phyloP scores from a whole-genome alignment of 768 basidiomycete species.

The Boletus reticulatus region DNA sequence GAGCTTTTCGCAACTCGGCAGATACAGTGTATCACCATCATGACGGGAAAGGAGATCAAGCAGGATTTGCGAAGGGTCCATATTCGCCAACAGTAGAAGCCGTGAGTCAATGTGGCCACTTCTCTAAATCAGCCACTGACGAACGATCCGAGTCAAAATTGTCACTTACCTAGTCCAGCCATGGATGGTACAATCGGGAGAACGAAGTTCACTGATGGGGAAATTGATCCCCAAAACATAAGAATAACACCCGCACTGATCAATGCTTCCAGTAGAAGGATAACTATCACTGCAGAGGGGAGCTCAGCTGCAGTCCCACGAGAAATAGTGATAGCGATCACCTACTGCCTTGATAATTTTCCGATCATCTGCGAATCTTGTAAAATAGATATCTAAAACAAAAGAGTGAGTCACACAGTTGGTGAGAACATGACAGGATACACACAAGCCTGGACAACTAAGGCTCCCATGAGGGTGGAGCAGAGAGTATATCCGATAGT shows the following conservation, averaged over 20 bases:
- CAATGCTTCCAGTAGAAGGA: slow-evolving; percentile 17
- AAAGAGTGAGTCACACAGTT: too few relatives aligned
- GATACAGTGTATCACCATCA: too few relatives aligned
- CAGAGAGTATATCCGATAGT: too few relatives aligned
- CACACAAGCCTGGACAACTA: slow-evolving; percentile 3
- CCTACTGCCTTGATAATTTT: slow-evolving; percentile 15
- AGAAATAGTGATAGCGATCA: background rate
- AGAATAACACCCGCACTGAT: background rate
- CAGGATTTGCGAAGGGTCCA: too few relatives aligned
- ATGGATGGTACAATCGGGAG: too few relatives aligned
- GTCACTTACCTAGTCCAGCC: too few relatives aligned
- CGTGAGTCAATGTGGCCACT: slow-evolving; percentile 5
- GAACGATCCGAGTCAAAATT: too few relatives aligned
- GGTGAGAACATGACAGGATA: background rate
- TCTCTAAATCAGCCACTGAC: too few relatives aligned
- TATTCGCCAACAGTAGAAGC: slow-evolving; percentile 10
- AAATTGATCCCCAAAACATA: too few relatives aligned
- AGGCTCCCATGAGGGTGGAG: background rate
- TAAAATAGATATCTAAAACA: slow-evolving; percentile 20
- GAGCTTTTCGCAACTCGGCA: too few relatives aligned
- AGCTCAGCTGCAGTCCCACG: background rate
- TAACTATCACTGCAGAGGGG: slow-evolving; percentile 2
- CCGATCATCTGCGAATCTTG: slow-evolving; percentile 2
- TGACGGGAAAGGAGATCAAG: too few relatives aligned
- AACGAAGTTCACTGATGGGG: too few relatives aligned